These are phyloP conservation scores for Phyllosticta paracitricarpa DNA, from an alignment of 2,329 filamentous ascomycete species.

Conservation along the genomic window DNA sequence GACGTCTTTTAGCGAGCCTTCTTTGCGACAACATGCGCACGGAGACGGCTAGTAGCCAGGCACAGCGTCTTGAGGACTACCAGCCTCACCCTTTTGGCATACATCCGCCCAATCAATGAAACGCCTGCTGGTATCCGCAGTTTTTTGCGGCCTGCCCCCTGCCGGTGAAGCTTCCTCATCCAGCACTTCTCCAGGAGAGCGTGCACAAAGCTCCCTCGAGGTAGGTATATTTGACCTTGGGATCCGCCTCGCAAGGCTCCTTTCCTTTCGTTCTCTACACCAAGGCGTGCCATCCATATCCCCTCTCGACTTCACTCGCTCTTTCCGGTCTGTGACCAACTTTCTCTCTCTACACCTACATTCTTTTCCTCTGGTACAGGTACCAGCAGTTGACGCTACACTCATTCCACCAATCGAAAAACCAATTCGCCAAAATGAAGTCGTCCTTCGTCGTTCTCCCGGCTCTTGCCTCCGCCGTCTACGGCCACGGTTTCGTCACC, in stretches of 20 bases:
- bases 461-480: slow-evolving; percentile 36
- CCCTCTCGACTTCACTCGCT: background rate
- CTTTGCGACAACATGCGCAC: slow-evolving; percentile 5
- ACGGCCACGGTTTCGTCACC: slow-evolving; percentile 45
- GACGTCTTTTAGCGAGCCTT: background rate
- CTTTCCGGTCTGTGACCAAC: slow-evolving; percentile 10
- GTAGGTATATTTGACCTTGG: slow-evolving; percentile 1
- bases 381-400: slow-evolving; percentile 12
- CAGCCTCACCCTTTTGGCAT: background rate
- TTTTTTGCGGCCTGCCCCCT: background rate
- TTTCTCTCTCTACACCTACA: slow-evolving; percentile 25
- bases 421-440: slow-evolving; percentile 30
- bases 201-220: background rate
- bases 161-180: background rate
- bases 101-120: background rate
- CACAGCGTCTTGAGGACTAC: slow-evolving; percentile 7
- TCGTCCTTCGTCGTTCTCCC: slow-evolving; percentile 28
- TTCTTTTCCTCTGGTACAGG: slow-evolving; percentile 19
- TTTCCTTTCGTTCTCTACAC: background rate
- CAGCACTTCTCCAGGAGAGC: background rate
- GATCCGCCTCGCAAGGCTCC: background rate
- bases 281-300: slow-evolving; percentile 9
- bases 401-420: slow-evolving; percentile 3
- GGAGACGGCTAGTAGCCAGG: slow-evolving; percentile 6
- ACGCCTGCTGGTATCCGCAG: background rate